phyloP scores from a whole-genome alignment of 768 basidiomycete genomes.

The Kondoa malvinella region DNA sequence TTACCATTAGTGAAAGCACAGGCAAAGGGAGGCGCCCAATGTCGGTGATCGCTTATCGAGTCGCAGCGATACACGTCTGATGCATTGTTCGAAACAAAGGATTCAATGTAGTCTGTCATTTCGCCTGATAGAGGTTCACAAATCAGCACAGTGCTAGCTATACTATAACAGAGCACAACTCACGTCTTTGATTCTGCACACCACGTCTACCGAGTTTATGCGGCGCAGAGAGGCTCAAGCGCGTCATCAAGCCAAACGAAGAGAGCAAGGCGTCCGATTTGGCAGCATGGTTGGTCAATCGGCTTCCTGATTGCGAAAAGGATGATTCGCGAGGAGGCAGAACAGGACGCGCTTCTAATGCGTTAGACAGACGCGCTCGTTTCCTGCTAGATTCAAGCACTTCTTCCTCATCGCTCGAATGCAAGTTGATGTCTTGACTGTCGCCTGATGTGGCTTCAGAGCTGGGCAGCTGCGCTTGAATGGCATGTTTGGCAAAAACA shows the following conservation, averaged over 20 bases:
- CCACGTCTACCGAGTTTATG: background rate
- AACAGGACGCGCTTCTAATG: too few relatives aligned
- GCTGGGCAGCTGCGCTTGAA: background rate
- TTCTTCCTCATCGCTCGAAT: background rate
- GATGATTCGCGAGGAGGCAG: too few relatives aligned
- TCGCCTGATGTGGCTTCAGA: background rate
- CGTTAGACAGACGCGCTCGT: background rate
- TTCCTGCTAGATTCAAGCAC: background rate
- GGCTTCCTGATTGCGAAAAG: background rate
- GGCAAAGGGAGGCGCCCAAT: constrained; percentile 28
- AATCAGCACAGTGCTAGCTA: background rate
- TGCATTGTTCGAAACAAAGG: constrained; percentile 21
- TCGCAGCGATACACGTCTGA: constrained; percentile 20
- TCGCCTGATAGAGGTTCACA: background rate
- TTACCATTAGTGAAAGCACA: constrained; percentile 25
- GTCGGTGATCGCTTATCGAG: constrained; percentile 10
- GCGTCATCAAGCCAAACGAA: background rate
- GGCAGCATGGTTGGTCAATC: background rate
- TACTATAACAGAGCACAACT: background rate
- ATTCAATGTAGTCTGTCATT: constrained; percentile 5
- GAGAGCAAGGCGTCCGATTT: background rate
- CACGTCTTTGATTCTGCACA: background rate
- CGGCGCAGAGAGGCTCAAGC: background rate
- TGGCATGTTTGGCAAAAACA: background rate
- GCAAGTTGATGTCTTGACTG: background rate